phyloP scores from a whole-genome alignment of 2,329 filamentous ascomycete species.

The Lasiodiplodia theobromae region DNA sequence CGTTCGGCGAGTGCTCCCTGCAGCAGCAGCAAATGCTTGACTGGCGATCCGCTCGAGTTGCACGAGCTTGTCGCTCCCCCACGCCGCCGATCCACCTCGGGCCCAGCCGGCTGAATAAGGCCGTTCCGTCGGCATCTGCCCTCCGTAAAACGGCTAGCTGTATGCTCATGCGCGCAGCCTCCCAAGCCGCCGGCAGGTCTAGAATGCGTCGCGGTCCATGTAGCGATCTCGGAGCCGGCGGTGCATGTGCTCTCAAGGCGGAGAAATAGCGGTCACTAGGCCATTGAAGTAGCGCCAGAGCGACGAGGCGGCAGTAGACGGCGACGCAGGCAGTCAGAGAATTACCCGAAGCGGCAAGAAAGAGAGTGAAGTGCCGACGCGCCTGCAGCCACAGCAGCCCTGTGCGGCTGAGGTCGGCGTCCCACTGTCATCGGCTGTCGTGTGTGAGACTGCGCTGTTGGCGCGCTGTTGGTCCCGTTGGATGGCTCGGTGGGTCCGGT shows the following conservation, averaged over 20 bases:
- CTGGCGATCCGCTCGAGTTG: constrained; percentile 18
- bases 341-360: constrained; percentile 7
- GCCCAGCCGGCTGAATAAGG: not conserved
- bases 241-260: not conserved
- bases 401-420: not conserved
- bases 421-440: too few relatives aligned
- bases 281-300: not conserved
- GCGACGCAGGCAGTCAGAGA: constrained; percentile 5
- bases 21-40: constrained; percentile 22
- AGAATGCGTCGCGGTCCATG: not conserved
- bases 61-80: constrained; percentile 25
- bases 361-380: not conserved
- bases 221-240: too few relatives aligned
- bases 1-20: constrained; percentile 14
- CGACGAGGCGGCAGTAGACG: not conserved
- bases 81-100: constrained; percentile 19
- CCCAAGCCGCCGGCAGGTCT: not conserved
- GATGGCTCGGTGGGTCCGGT: not conserved
- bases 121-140: constrained; percentile 8
- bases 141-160: not conserved
- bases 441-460: not conserved
- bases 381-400: not conserved
- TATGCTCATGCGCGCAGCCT: not conserved
- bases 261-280: not conserved
- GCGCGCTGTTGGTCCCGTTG: not conserved